phyloP scores from a whole-genome alignment of 2,329 filamentous ascomycete genomes.

The Cordyceps tenuipes region DNA sequence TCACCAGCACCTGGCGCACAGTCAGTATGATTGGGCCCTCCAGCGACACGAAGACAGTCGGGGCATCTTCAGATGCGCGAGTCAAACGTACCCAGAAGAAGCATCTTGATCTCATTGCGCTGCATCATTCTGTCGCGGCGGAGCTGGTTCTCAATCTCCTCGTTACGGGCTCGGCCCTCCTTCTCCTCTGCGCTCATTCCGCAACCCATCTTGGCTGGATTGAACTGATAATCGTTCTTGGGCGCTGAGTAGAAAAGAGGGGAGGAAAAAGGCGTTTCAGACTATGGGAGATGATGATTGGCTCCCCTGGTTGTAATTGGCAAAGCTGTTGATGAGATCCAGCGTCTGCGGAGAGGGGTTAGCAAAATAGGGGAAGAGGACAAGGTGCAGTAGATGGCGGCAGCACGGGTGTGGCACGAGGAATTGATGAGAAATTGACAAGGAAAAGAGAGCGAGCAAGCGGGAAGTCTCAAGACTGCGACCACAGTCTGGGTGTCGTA shows the following conservation, averaged over 20 bases:
- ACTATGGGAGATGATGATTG: neutral
- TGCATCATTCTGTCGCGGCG: constrained; percentile 98
- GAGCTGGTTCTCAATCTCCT: constrained; percentile 99
- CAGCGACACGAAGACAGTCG: neutral
- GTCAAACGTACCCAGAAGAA: constrained; percentile 69
- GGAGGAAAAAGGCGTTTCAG: constrained; percentile 8
- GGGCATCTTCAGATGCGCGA: neutral
- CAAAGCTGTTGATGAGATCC: constrained; percentile 4
- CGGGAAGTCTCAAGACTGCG: neutral
- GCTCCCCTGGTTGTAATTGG: neutral
- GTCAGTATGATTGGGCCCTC: neutral
- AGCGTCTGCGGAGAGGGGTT: constrained; percentile 7
- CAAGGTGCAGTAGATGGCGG: neutral
- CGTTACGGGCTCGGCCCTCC: constrained; percentile 99
- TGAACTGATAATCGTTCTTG: constrained; percentile 16
- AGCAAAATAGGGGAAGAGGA: constrained; percentile 13
- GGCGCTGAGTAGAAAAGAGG: neutral
- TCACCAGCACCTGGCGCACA: constrained; percentile 66
- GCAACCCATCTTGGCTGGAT: constrained; percentile 81
- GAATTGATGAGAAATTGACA: neutral
- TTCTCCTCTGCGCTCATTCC: constrained; percentile 99
- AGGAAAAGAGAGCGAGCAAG: neutral
- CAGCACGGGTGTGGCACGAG: constrained; percentile 1
- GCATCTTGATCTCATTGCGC: constrained; percentile 99
- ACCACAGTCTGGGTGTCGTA: neutral